These are phyloP conservation scores for Leccinum variicolor DNA, from an alignment of 768 basidiomycete species.

Conservation along the genomic window DNA sequence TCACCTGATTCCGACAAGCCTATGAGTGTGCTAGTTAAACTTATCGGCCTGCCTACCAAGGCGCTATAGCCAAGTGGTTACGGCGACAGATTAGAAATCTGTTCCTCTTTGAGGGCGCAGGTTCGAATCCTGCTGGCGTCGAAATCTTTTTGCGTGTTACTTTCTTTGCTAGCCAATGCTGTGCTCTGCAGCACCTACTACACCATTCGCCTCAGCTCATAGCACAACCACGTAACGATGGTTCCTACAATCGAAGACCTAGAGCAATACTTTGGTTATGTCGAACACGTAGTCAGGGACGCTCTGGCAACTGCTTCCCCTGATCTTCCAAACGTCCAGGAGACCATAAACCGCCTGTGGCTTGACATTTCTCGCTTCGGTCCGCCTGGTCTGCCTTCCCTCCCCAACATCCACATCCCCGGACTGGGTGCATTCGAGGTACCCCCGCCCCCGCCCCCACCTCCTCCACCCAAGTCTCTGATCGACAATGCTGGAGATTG, in stretches of 20 bases:
- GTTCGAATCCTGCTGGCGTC: slow-evolving; percentile 69
- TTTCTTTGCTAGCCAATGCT: background rate
- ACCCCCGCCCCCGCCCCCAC: slow-evolving; percentile 65
- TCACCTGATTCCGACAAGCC: background rate
- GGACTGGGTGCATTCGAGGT: slow-evolving; percentile 71
- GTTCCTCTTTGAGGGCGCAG: slow-evolving; percentile 69
- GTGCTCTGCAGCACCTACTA: too few species aligned
- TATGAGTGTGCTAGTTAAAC: background rate
- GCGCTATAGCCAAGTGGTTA: slow-evolving; percentile 82
- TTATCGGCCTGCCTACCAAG: slow-evolving; percentile 16
- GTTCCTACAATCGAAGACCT: slow-evolving; percentile 56
- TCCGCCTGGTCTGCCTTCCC: slow-evolving; percentile 43
- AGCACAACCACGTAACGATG: slow-evolving; percentile 18
- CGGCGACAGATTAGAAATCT: slow-evolving; percentile 78
- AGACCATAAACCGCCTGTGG: slow-evolving; percentile 69
- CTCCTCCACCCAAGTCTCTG: slow-evolving; percentile 47
- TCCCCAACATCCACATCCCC: slow-evolving; percentile 56
- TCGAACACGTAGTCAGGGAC: slow-evolving; percentile 60
- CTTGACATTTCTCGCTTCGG: slow-evolving; percentile 79
- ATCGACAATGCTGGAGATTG: slow-evolving; percentile 49
- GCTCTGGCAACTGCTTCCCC: slow-evolving; percentile 55
- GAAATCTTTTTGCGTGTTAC: slow-evolving; percentile 13
- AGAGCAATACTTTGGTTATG: slow-evolving; percentile 64
- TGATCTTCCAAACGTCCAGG: slow-evolving; percentile 61
- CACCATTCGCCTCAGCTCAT: background rate